Percentiles rank a stretch among this genome's conserved stretches.
phyloP scores from a whole-genome alignment of 2,329 filamentous ascomycete species.

The Septoria linicola region DNA sequence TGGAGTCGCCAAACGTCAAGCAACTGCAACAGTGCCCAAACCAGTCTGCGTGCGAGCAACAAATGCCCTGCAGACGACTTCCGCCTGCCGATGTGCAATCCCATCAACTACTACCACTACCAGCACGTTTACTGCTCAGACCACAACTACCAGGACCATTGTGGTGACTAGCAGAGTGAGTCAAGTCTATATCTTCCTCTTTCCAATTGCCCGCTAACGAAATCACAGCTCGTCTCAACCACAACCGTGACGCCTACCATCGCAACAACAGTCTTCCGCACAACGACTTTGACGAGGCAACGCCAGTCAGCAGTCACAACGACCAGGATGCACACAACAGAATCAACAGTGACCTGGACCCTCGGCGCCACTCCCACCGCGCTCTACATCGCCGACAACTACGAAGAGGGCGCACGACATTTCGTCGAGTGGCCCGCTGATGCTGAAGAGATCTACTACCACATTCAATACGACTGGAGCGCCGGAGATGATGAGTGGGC shows the following conservation, averaged over 20 bases:
- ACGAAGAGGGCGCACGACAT: background rate
- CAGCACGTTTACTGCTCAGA: background rate
- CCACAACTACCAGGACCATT: background rate
- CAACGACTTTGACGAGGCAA: slow-evolving; percentile 8
- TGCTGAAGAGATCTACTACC: slow-evolving; percentile 8
- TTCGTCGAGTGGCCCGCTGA: slow-evolving; percentile 10
- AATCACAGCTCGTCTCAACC: slow-evolving; percentile 1
- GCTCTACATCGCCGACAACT: slow-evolving; percentile 9
- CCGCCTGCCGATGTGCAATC: slow-evolving; percentile 10
- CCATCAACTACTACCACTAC: slow-evolving; percentile 6
- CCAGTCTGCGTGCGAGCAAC: slow-evolving; percentile 7
- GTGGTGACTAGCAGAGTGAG: background rate
- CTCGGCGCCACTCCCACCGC: slow-evolving; percentile 2
- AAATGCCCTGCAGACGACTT: slow-evolving; percentile 3
- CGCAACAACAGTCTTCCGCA: background rate
- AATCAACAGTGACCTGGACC: slow-evolving; percentile 3
- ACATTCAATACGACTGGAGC: slow-evolving; percentile 8
- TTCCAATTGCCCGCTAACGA: background rate
- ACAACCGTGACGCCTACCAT: slow-evolving; percentile 2
- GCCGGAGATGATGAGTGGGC: slow-evolving; percentile 5
- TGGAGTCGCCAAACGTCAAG: slow-evolving; percentile 4
- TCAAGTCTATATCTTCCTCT: background rate
- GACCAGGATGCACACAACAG: background rate
- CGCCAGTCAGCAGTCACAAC: background rate
- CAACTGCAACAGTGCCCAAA: slow-evolving; percentile 6